Base-by-base conservation (phyloP, 2,329 filamentous ascomycete species). In the Claviceps sp. region DNA sequence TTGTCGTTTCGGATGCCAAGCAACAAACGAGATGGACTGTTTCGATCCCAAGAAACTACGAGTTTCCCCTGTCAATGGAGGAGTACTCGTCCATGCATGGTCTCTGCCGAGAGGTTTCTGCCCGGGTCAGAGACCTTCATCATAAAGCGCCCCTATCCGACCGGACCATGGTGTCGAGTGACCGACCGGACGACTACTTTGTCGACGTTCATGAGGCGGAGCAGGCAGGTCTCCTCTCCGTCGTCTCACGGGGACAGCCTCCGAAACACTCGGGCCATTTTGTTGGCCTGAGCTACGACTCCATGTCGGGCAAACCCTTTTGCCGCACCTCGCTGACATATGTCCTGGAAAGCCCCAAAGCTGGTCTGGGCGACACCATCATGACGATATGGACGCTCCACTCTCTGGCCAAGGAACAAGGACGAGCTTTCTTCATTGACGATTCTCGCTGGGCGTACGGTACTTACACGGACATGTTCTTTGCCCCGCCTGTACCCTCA, bases 341-440 rank as follows among this genome's bases (percentile, higher is more conserved):
- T 63, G 78, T 89, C 1, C 73, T 95, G 60, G 87, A 91, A 62
- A 77, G 67, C 7, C 68, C 76, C 3, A 82, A 91, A 60, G 86
- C 87, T 2, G 89, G 89, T 2, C 72, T 95, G 10, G 89, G 89
- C 5, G 82, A 80, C 57, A 81, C 84, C 1, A 67, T 95, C 54
- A 82, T 94, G 76, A 77, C 83, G 61, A 64, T 95, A 52, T 95
- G 89, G 88, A 84, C 85, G 60, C 84, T 87, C 26, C 94, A 93
- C 63, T 87, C 87, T 3, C 69, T 94, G 51, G 87, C 89, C 2
- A 74, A 84, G 62, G 77, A 82, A 54, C 85, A 94, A 63, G 79
- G 78, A 14, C 75, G 88, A 24, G 74, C 81, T 1, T 94, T 95
- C 67, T 94, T 95, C 69, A 73, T 95, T 56, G 87, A 94, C 60